Conservation (phyloP, 169 alveolate species). For the Eimeria acervulina region DNA sequence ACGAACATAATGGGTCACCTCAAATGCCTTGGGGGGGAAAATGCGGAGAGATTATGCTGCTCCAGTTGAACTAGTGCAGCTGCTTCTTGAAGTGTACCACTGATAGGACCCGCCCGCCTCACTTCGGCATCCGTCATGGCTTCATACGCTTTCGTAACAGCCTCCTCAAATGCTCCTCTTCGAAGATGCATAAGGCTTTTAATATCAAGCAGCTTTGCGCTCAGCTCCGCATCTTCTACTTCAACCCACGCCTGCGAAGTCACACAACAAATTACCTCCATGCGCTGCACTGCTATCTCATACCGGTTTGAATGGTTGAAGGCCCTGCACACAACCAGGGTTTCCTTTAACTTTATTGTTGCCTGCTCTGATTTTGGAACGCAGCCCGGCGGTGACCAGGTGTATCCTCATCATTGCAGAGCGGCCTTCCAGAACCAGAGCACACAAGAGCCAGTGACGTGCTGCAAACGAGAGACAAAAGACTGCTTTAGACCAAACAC, state of each 20-base stretch:
- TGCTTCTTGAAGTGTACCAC: not conserved
- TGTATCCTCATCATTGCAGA: not conserved
- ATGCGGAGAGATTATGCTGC: not conserved
- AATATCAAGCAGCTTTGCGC: constrained; percentile 56
- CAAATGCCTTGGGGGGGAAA: too few species aligned
- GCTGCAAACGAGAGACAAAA: not conserved
- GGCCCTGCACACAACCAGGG: not conserved
- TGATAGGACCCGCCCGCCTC: not conserved
- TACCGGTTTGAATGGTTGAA: not conserved
- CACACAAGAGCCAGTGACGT: not conserved
- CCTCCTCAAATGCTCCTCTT: constrained; percentile 51
- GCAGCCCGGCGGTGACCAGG: not conserved
- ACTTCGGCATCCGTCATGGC: constrained; percentile 55
- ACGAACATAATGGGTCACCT: too few species aligned
- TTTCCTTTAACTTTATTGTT: not conserved
- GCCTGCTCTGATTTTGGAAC: not conserved
- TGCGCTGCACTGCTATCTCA: not conserved
- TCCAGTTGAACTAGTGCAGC: not conserved
- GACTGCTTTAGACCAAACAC: not conserved
- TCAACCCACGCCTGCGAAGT: constrained; percentile 21
- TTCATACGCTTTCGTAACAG: constrained; percentile 41
- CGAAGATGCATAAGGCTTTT: constrained; percentile 44
- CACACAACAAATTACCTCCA: not conserved
- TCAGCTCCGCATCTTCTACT: constrained; percentile 50
- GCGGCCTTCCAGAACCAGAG: not conserved